Percentiles rank a stretch among this genome's conserved stretches.
These are phyloP conservation scores for Penicillium aurantiogriseum DNA, from an alignment of 2,329 filamentous ascomycete genomes.

Conservation along the genomic window DNA sequence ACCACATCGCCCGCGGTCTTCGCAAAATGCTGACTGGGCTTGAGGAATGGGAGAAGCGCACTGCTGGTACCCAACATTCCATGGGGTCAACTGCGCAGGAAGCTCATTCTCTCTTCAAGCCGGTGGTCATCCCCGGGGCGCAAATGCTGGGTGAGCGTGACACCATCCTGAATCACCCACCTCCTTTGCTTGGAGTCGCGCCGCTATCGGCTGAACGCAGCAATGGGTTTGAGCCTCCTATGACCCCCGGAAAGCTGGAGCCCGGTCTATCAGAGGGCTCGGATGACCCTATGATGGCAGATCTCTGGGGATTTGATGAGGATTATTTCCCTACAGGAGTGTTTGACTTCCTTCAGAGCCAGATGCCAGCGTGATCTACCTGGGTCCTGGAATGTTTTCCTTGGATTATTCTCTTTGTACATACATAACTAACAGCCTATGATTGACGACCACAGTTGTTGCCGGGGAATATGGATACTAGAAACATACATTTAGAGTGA, in stretches of 20 bases:
- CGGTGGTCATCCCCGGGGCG: conserved; percentile 37
- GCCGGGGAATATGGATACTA: conserved; percentile 1
- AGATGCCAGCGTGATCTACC: conserved; percentile 39
- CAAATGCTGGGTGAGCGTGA: conserved; percentile 39
- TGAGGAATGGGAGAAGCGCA: conserved; percentile 42
- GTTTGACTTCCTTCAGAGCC: conserved; percentile 43
- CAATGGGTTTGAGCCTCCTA: conserved; percentile 27
- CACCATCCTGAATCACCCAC: conserved; percentile 37
- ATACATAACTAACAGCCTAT: conserved; percentile 12
- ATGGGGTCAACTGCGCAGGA: conserved; percentile 26
- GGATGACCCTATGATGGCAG: conserved; percentile 42
- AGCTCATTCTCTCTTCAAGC: conserved; percentile 35
- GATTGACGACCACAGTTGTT: conserved; percentile 8
- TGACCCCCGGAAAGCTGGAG: conserved; percentile 22
- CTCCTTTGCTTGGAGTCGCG: conserved; percentile 38
- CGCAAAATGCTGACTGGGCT: conserved; percentile 42
- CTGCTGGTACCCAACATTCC: conserved; percentile 22
- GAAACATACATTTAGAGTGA: background rate
- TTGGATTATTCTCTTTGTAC: conserved; percentile 13
- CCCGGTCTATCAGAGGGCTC: conserved; percentile 39
- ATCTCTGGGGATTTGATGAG: conserved; percentile 43
- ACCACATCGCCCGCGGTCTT: conserved; percentile 41
- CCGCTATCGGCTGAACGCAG: conserved; percentile 41
- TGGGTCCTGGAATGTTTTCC: background rate
- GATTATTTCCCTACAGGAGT: conserved; percentile 45